Conservation (phyloP, 108 stramenopile genomes). For the Conticribra guillardii region DNA sequence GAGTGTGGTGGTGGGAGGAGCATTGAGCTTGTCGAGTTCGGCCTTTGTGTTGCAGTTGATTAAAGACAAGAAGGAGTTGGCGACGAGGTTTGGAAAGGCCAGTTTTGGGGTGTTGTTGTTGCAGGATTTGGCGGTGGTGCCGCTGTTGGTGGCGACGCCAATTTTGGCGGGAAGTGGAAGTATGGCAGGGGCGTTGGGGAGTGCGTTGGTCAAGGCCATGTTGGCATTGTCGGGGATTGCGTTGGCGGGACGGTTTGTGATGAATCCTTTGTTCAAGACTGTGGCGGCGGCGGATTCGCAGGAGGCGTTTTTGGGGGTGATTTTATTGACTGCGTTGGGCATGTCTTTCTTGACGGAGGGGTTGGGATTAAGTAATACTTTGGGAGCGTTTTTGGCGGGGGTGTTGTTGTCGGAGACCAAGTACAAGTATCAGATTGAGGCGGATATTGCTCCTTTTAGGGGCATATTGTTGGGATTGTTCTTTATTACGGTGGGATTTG, state of each 20-base stretch:
- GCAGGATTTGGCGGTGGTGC: conserved; percentile 96
- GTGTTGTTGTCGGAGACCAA: conserved; percentile 95
- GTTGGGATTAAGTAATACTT: conserved; percentile 92
- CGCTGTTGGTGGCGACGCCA: conserved; percentile 93
- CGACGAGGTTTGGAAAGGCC: conserved; percentile 92
- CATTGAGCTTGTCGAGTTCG: conserved; percentile 87
- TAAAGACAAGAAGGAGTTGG: conserved; percentile 94
- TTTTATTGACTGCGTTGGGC: conserved; percentile 89
- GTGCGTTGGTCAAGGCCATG: conserved; percentile 86
- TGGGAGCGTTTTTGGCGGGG: conserved; percentile 97
- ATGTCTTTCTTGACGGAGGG: conserved; percentile 96
- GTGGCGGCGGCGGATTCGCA: conserved; percentile 87
- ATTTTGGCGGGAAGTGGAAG: conserved; percentile 91
- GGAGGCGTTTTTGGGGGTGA: conserved; percentile 94
- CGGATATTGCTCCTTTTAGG: conserved; percentile 95
- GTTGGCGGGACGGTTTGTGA: conserved; percentile 78
- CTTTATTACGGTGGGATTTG: conserved; percentile 97
- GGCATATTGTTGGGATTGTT: conserved; percentile 94
- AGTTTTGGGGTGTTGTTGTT: conserved; percentile 92
- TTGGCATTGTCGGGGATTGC: conserved; percentile 90
- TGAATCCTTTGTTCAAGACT: conserved; percentile 90
- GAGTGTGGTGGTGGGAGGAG: conserved; percentile 88
- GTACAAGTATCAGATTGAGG: conserved; percentile 94
- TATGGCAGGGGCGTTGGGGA: conserved; percentile 80
- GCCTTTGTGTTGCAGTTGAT: conserved; percentile 96